These are phyloP conservation scores for Nitzschia putrida DNA, from an alignment of 108 stramenopile genomes.

Conservation along the genomic window DNA sequence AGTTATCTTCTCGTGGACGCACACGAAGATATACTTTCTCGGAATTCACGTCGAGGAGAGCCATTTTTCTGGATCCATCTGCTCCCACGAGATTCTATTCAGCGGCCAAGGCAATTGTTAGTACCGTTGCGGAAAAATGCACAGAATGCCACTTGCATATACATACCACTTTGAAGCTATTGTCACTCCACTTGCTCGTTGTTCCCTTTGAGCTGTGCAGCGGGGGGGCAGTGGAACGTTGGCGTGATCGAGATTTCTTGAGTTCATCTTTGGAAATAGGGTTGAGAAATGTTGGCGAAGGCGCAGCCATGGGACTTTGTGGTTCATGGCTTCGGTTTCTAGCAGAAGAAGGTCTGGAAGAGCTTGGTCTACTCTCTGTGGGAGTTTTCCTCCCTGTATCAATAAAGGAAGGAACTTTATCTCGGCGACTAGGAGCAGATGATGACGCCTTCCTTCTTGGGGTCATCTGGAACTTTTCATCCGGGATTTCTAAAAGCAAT, in stretches of 20 bases:
- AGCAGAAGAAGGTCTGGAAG: background rate
- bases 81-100: conserved; percentile 4
- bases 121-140: background rate
- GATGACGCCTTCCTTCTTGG: conserved; percentile 24
- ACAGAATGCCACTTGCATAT: background rate
- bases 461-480: conserved; percentile 25
- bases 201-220: conserved; percentile 5
- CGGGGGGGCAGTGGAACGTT: background rate
- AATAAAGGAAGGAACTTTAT: background rate
- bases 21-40: conserved; percentile 33
- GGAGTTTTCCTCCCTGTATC: conserved; percentile 4
- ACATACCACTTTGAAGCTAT: background rate
- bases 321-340: background rate
- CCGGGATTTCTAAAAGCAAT: conserved; percentile 20
- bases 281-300: conserved; percentile 15
- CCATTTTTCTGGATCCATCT: conserved; percentile 1
- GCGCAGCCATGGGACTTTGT: conserved; percentile 4
- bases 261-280: conserved; percentile 24
- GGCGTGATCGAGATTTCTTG: conserved; percentile 15
- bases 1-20: conserved; percentile 19
- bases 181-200: background rate
- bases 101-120: background rate
- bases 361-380: background rate
- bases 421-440: conserved; percentile 10
- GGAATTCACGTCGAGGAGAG: conserved; percentile 18